Conservation (phyloP, 1,284 basidiomycete species). For the Lentinula novae-zelandiae region DNA sequence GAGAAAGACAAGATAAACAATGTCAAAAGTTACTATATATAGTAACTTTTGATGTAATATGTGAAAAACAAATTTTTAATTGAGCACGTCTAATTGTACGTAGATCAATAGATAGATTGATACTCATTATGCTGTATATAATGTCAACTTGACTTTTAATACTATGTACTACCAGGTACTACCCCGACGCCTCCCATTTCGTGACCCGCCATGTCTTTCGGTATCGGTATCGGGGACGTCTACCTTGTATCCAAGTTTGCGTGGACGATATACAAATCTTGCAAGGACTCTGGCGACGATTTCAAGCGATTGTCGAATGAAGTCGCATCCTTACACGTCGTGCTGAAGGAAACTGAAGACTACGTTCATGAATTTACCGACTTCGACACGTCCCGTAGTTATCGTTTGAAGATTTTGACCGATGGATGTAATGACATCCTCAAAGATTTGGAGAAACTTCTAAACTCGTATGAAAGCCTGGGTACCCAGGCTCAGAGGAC, state of each 20-base stretch:
- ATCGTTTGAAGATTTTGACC: not conserved
- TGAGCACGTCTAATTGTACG: too few species aligned
- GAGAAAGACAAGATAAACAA: too few species aligned
- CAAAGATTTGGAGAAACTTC: not conserved
- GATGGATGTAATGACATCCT: not conserved
- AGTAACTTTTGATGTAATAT: too few species aligned
- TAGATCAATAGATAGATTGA: too few species aligned
- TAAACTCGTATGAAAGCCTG: not conserved
- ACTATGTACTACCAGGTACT: too few species aligned
- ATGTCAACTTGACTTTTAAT: too few species aligned
- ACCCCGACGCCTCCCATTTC: not conserved
- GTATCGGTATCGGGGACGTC: constrained; percentile 2
- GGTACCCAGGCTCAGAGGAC: constrained; percentile 4
- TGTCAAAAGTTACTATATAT: too few species aligned
- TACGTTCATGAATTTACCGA: not conserved
- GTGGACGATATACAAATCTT: too few species aligned
- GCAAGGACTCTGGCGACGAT: too few species aligned
- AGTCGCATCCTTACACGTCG: constrained; percentile 2
- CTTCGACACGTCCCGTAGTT: not conserved
- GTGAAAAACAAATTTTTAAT: too few species aligned
- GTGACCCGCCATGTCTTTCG: not conserved
- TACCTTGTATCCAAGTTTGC: not conserved
- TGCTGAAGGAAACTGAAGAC: constrained; percentile 2
- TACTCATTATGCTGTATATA: too few species aligned
- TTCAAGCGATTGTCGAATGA: not conserved